Conservation (phyloP, 371 early-diverging fungal species). For the Encephalitozoon cuniculi region DNA sequence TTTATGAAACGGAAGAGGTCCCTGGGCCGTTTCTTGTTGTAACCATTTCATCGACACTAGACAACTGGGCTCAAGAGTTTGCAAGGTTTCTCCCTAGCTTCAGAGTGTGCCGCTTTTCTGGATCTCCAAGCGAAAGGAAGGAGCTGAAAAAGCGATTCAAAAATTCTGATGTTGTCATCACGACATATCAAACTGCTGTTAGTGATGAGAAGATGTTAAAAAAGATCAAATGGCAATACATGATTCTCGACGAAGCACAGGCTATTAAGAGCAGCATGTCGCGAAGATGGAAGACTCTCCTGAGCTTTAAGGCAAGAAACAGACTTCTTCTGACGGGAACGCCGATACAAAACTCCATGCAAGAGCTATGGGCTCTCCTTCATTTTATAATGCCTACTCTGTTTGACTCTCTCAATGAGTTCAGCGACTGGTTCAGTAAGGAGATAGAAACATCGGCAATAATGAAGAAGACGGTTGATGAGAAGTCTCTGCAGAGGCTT, state of each 20-base stretch:
- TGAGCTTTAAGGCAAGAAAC: slow-evolving; percentile 80
- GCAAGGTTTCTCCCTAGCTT: slow-evolving; percentile 76
- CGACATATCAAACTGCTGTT: slow-evolving; percentile 80
- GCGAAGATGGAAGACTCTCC: slow-evolving; percentile 79
- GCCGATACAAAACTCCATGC: slow-evolving; percentile 87
- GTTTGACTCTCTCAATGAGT: slow-evolving; percentile 83
- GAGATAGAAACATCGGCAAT: slow-evolving; percentile 78
- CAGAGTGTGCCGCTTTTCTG: slow-evolving; percentile 79
- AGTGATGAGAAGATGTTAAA: slow-evolving; percentile 75
- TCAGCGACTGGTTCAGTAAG: slow-evolving; percentile 83
- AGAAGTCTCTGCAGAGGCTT: slow-evolving; percentile 74
- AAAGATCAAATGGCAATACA: slow-evolving; percentile 86
- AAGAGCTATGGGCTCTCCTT: slow-evolving; percentile 83
- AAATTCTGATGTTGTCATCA: slow-evolving; percentile 69
- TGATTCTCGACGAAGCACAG: slow-evolving; percentile 93
- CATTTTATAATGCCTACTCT: slow-evolving; percentile 94
- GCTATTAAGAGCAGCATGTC: slow-evolving; percentile 82
- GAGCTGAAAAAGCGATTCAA: slow-evolving; percentile 65
- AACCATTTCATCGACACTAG: slow-evolving; percentile 83
- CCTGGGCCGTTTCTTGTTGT: slow-evolving; percentile 90
- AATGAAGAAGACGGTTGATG: slow-evolving; percentile 67
- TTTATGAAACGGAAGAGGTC: slow-evolving; percentile 69
- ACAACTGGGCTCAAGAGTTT: slow-evolving; percentile 92
- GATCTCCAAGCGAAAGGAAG: slow-evolving; percentile 75
- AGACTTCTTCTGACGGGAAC: slow-evolving; percentile 84